Conservation (phyloP, 1,139 yeast genomes). For the Wickerhamomyces sp. region DNA sequence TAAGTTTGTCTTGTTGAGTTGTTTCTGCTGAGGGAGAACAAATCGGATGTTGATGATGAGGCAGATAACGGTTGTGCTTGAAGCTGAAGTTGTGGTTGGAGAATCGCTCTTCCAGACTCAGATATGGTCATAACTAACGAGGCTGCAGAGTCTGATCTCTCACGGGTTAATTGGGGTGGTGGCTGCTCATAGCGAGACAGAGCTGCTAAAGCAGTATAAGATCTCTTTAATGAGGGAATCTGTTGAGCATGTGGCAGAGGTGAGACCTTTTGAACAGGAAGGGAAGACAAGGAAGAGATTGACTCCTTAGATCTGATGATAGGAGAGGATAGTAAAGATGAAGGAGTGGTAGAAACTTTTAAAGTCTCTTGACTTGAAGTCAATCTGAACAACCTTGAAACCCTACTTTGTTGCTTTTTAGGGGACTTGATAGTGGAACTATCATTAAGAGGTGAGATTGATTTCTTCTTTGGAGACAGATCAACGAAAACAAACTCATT, state of each 20-base stretch:
- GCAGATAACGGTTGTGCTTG: conserved; percentile 12
- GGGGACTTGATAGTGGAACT: too few species aligned
- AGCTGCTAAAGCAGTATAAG: conserved; percentile 15
- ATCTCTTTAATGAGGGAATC: conserved; percentile 16
- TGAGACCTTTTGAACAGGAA: background rate
- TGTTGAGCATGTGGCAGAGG: conserved; percentile 3
- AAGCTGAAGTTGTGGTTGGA: conserved; percentile 15
- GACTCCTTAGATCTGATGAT: background rate
- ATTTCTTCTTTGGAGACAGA: conserved; percentile 44
- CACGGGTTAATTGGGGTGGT: conserved; percentile 5
- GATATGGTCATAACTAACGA: conserved; percentile 23
- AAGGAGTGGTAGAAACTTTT: background rate
- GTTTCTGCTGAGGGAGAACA: conserved; percentile 12
- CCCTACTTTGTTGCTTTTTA: conserved; percentile 4
- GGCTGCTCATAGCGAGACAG: conserved; percentile 2
- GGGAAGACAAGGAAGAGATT: background rate
- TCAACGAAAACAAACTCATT: conserved; percentile 51
- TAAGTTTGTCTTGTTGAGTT: conserved; percentile 10
- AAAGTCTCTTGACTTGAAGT: conserved; percentile 2
- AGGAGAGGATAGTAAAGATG: background rate
- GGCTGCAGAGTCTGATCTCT: conserved; percentile 15
- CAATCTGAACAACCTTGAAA: conserved; percentile 9
- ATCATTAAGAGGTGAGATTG: background rate
- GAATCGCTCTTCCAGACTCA: conserved; percentile 23
- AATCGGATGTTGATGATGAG: conserved; percentile 21